These are phyloP conservation scores for Trifolium dubium DNA, from an alignment of 306 rosid species.

Conservation along the genomic window DNA sequence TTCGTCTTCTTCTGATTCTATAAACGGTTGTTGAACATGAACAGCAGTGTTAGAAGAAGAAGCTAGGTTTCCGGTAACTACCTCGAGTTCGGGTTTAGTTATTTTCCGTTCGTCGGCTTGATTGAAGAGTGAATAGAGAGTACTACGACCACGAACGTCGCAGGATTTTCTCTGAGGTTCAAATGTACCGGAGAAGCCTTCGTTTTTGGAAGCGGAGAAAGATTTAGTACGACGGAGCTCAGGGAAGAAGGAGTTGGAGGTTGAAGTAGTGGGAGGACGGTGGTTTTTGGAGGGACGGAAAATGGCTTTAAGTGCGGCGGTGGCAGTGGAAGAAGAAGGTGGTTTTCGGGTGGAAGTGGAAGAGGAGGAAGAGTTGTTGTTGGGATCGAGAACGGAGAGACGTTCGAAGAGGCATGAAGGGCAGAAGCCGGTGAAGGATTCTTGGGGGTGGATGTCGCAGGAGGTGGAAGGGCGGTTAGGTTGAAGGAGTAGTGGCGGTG, in stretches of 20 bases:
- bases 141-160: conserved; percentile 86
- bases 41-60: conserved; percentile 44
- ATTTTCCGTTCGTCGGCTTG: conserved; percentile 79
- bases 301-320: conserved; percentile 91
- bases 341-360: conserved; percentile 64
- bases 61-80: conserved; percentile 49
- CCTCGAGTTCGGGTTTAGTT: conserved; percentile 50
- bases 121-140: conserved; percentile 71
- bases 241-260: conserved; percentile 68
- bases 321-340: conserved; percentile 75
- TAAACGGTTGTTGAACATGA: conserved; percentile 54
- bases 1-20: conserved; percentile 59
- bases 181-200: conserved; percentile 74
- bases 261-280: conserved; percentile 37
- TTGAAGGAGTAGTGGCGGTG: conserved; percentile 34
- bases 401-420: conserved; percentile 99
- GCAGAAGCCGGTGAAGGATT: conserved; percentile 93
- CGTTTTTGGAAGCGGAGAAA: conserved; percentile 94
- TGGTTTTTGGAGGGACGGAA: conserved; percentile 56
- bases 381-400: conserved; percentile 86
- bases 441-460: conserved; percentile 86
- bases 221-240: conserved; percentile 98
- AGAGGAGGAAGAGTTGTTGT: conserved; percentile 50
- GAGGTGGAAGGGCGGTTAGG: conserved; percentile 82
- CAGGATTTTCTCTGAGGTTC: conserved; percentile 96